Evolutionary conservation across 805 yeast genomes (phyloP).

Genomic region (Ogataea parapolymorpha): DNA sequence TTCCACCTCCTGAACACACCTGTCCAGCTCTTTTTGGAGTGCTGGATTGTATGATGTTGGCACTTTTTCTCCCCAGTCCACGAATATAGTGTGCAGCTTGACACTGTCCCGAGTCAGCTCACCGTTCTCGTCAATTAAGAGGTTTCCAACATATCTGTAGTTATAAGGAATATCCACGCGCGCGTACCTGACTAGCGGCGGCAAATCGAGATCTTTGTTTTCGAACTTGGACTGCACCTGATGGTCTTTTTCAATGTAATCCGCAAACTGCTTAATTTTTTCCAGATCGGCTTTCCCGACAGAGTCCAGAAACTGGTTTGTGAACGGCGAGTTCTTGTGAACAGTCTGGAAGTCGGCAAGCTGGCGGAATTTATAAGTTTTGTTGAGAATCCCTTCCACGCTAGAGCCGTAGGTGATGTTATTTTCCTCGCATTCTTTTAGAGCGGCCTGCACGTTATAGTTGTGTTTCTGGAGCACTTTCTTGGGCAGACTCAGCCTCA

Average conservation of each 20-base stretch:
- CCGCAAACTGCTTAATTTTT: slow-evolving; percentile 40
- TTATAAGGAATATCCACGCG: slow-evolving; percentile 71
- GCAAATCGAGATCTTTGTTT: slow-evolving; percentile 52
- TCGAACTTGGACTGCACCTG: slow-evolving; percentile 13
- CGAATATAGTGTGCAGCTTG: slow-evolving; percentile 52
- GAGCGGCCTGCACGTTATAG: slow-evolving; percentile 42
- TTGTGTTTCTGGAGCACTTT: slow-evolving; percentile 40
- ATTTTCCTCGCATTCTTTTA: slow-evolving; percentile 35
- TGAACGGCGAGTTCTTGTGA: slow-evolving; percentile 54
- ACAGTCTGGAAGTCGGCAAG: slow-evolving; percentile 84
- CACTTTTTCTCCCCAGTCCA: slow-evolving; percentile 43
- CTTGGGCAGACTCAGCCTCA: slow-evolving; percentile 62
- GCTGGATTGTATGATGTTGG: slow-evolving; percentile 52
- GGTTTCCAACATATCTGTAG: slow-evolving; percentile 75
- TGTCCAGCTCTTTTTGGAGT: slow-evolving; percentile 43
- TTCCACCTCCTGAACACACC: slow-evolving; percentile 34
- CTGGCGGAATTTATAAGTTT: slow-evolving; percentile 74
- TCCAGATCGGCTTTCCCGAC: slow-evolving; percentile 41
- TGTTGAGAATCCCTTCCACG: slow-evolving; percentile 66
- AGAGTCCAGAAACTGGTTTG: slow-evolving; percentile 37
- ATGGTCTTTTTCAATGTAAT: slow-evolving; percentile 21
- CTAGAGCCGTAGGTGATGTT: slow-evolving; percentile 38
- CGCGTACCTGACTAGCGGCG: slow-evolving; percentile 87
- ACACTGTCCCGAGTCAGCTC: slow-evolving; percentile 41
- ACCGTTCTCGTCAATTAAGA: slow-evolving; percentile 57